Base-by-base conservation (phyloP, 192 early-diverging fungal species). In the Kappamyces sp. region DNA sequence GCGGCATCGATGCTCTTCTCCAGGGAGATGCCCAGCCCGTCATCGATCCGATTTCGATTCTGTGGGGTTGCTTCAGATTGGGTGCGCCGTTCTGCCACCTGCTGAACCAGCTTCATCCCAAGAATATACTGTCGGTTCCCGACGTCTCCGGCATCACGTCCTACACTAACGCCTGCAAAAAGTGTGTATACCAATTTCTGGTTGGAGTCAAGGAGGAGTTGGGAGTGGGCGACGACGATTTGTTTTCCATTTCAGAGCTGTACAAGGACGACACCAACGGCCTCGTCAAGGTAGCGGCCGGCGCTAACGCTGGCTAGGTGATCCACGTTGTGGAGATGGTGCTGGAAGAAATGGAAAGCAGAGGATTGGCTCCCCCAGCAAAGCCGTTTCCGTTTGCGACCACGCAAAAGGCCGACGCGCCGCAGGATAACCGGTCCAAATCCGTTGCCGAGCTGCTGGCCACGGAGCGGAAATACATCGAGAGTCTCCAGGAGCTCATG, bases 211-310 rank as follows among this genome's bases (percentile, higher is more conserved):
- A 87, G 49, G 74, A 82, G 37, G 81, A 91, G 63, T 75, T 87
- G 53, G 47, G 51, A 1, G 64, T 90, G 48, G 75, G 84, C n/a
- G 73, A 71, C 34, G 82, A 93, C 38, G 86, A 91, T 48, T 66
- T 89, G 30, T 90, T 94, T 69, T 81, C 86, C 40, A 84, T 96
- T 49, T 80, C 90, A 4, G 91, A 93, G 49, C 71, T 96, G 36
- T 91, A 86, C 68, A 85, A 88, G 54, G 93, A 96, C 66, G 91
- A 98, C 66, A 98, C 93, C 35, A 94, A 93, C 70, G 88, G 85
- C 59, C 93, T 96, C 68, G 87, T 98, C 58, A 98, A 93, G 83
- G 94, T 91, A 58, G 2, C 36, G n/a, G 32, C 9, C 2, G 5
- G 33, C 47, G 33, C 45, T 45, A 0, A 32, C 34, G n/a, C n/a